Evolutionary conservation across 2,329 filamentous ascomycete species (phyloP).

Genomic region (Fusarium beomiforme): DNA sequence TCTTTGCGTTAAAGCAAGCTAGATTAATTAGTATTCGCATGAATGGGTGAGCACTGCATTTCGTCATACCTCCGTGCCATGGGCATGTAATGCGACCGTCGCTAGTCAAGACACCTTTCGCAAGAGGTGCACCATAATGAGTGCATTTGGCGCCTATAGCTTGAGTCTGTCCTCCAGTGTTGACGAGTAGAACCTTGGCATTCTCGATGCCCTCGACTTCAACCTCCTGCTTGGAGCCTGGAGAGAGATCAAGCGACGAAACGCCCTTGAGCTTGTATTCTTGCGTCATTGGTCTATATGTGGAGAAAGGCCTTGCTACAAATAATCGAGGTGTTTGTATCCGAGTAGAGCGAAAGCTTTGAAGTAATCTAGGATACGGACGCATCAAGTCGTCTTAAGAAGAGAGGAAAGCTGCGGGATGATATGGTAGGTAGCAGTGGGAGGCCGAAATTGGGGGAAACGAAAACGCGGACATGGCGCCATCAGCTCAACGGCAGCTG

Average conservation of each 20-base stretch:
- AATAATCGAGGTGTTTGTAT: constrained; percentile 18
- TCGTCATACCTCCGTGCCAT: constrained; percentile 87
- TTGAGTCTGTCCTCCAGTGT: constrained; percentile 78
- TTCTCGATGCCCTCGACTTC: constrained; percentile 90
- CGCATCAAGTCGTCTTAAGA: constrained; percentile 32
- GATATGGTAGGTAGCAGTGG: not conserved
- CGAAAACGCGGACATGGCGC: constrained; percentile 27
- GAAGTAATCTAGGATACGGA: constrained; percentile 16
- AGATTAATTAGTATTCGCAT: constrained; percentile 8
- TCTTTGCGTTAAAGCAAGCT: constrained; percentile 93
- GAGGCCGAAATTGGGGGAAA: constrained; percentile 12
- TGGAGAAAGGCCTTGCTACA: constrained; percentile 36
- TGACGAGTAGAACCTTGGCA: constrained; percentile 87
- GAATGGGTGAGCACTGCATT: not conserved
- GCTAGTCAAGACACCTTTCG: constrained; percentile 83
- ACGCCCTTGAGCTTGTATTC: constrained; percentile 81
- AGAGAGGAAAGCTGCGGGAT: constrained; percentile 1
- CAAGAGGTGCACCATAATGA: constrained; percentile 91
- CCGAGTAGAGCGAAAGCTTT: constrained; percentile 23
- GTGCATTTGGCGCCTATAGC: constrained; percentile 86
- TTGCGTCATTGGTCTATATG: constrained; percentile 57
- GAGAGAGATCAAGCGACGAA: constrained; percentile 76
- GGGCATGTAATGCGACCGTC: constrained; percentile 90
- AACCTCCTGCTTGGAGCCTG: constrained; percentile 85
- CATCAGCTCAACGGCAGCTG: constrained; percentile 4